Percentiles rank a stretch among this genome's conserved stretches.
Conservation (phyloP, 345 rosid genomes). For the Lagerstroemia speciosa region DNA sequence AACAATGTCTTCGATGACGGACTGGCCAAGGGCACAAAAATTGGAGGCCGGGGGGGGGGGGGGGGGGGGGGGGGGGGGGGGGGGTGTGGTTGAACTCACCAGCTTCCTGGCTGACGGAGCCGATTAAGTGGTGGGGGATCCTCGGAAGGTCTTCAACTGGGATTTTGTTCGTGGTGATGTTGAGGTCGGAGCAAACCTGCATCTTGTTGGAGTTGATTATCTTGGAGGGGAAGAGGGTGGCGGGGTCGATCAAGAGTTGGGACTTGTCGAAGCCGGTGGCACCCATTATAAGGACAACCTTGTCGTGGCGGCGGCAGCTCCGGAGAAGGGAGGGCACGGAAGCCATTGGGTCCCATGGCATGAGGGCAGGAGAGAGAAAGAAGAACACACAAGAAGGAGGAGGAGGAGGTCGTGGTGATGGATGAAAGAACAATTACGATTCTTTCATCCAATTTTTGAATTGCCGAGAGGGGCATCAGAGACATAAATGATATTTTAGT, state of each 20-base stretch:
- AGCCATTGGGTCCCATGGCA: slow-evolving; percentile 11
- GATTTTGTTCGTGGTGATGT: slow-evolving; percentile 81
- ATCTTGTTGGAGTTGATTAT: slow-evolving; percentile 91
- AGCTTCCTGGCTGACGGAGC: slow-evolving; percentile 29
- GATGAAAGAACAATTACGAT: too few relatives aligned
- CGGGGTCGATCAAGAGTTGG: slow-evolving; percentile 68
- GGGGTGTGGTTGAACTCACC: slow-evolving; percentile 48
- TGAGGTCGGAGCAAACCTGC: slow-evolving; percentile 67
- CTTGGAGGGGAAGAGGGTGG: slow-evolving; percentile 38
- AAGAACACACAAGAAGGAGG: too few relatives aligned
- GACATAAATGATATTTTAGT: too few relatives aligned
- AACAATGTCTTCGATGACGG: slow-evolving; percentile 29
- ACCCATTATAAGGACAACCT: slow-evolving; percentile 69
- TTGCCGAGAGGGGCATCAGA: too few relatives aligned
- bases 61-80: too few relatives aligned
- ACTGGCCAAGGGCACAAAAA: slow-evolving; percentile 44
- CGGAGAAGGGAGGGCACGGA: neutral
- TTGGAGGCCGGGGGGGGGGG: too few relatives aligned
- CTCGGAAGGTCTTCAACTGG: slow-evolving; percentile 42
- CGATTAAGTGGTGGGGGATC: slow-evolving; percentile 74
- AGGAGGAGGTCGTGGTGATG: too few relatives aligned
- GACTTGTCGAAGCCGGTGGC: slow-evolving; percentile 89
- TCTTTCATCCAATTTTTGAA: too few relatives aligned
- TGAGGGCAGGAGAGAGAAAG: neutral
- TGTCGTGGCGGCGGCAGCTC: slow-evolving; percentile 29